phyloP scores from a whole-genome alignment of 164 flowering plant genomes.

The Amborella trichopoda region DNA sequence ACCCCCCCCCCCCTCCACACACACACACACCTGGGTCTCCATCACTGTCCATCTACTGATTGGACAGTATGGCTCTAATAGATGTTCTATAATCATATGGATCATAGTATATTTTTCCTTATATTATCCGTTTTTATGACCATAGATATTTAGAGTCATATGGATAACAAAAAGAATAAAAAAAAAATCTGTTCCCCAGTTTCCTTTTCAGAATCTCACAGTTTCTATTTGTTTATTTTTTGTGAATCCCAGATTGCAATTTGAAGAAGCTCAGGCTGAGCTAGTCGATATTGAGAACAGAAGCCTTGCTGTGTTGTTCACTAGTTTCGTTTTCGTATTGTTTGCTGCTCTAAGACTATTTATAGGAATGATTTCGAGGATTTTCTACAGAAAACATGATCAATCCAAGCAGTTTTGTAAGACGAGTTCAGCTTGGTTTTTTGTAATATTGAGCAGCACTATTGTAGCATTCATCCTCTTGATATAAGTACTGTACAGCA shows the following conservation, averaged over 20 bases:
- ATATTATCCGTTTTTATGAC: neutral
- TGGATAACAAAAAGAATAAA: neutral
- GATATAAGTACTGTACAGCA: too few relatives aligned
- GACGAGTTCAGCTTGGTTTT: slow-evolving; percentile 35
- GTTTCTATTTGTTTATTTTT: neutral
- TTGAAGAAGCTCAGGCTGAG: slow-evolving; percentile 35
- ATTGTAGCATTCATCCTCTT: slow-evolving; percentile 33
- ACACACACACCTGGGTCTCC: too few relatives aligned
- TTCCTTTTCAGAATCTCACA: neutral
- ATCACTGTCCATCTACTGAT: too few relatives aligned
- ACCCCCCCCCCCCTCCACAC: too few relatives aligned
- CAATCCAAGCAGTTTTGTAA: slow-evolving; percentile 55
- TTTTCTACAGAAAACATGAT: slow-evolving; percentile 22
- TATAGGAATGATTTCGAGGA: slow-evolving; percentile 27
- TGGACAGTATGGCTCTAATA: too few relatives aligned
- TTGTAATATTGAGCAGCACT: slow-evolving; percentile 24
- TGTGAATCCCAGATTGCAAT: slow-evolving; percentile 50
- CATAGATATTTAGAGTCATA: neutral
- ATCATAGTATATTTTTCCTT: neutral
- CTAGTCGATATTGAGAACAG: slow-evolving; percentile 64
- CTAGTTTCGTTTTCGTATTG: slow-evolving; percentile 42
- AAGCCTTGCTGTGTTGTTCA: slow-evolving; percentile 41
- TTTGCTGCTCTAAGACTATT: slow-evolving; percentile 36
- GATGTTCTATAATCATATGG: neutral
- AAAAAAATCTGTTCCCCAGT: neutral